These are phyloP conservation scores for Stenogyne calaminthoides DNA, from an alignment of 305 asterid genomes.

Conservation along the genomic window DNA sequence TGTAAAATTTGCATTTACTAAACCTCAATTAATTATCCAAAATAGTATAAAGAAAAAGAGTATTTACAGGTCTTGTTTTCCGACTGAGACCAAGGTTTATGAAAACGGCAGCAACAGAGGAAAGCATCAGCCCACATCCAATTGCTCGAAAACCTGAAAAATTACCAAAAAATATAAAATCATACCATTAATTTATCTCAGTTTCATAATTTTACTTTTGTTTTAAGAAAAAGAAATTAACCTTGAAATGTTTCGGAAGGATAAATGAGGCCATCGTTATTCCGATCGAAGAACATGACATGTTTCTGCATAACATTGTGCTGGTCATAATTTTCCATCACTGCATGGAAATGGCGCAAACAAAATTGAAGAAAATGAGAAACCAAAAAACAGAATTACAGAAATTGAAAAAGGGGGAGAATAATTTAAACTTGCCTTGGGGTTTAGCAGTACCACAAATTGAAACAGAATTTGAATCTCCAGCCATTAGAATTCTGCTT, in stretches of 20 bases:
- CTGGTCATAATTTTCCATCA: conserved; percentile 40
- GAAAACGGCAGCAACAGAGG: conserved; percentile 56
- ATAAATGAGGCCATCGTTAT: conserved; percentile 65
- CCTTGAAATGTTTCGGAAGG: conserved; percentile 80
- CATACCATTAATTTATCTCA: background rate
- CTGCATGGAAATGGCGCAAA: conserved; percentile 20
- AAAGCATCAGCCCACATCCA: conserved; percentile 55
- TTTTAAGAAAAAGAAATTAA: background rate
- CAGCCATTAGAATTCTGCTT: conserved; percentile 19
- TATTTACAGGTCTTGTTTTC: conserved; percentile 69
- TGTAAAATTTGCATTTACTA: too few species aligned
- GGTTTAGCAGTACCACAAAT: background rate
- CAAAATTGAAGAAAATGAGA: background rate
- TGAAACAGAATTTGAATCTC: conserved; percentile 24
- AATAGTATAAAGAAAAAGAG: background rate
- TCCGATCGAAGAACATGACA: conserved; percentile 72
- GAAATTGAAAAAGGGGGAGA: background rate
- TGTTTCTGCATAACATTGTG: conserved; percentile 58
- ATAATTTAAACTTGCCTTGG: conserved; percentile 18
- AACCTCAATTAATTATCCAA: background rate
- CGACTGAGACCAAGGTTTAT: conserved; percentile 66
- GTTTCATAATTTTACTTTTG: too few species aligned
- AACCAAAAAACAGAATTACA: background rate
- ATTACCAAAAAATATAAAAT: background rate
- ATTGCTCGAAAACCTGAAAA: conserved; percentile 72